phyloP scores from a whole-genome alignment of 140 eudicot species.

The Flaveria floridana region DNA sequence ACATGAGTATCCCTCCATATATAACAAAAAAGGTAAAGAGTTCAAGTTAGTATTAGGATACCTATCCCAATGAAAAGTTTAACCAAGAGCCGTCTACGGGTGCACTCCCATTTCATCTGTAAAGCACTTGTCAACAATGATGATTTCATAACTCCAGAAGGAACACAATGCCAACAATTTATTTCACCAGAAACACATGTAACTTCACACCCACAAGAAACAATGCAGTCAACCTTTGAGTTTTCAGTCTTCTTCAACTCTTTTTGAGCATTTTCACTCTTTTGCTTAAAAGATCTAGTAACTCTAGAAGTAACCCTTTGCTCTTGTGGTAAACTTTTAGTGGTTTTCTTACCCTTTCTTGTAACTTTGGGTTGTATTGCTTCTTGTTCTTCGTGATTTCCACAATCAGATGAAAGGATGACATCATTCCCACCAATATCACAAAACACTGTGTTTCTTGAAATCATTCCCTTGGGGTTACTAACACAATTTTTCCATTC shows the following conservation, averaged over 20 bases:
- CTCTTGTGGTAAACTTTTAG: slow-evolving; percentile 38
- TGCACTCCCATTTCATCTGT: slow-evolving; percentile 76
- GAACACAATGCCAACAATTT: slow-evolving; percentile 75
- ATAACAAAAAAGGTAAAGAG: slow-evolving; percentile 1
- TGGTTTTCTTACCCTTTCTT: slow-evolving; percentile 54
- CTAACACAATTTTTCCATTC: slow-evolving; percentile 57
- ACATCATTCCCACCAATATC: slow-evolving; percentile 24
- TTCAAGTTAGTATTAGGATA: slow-evolving; percentile 35
- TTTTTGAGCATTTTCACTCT: slow-evolving; percentile 26
- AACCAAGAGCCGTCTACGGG: slow-evolving; percentile 56
- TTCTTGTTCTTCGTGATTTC: slow-evolving; percentile 20
- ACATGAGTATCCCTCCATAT: neutral
- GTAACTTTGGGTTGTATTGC: slow-evolving; percentile 39
- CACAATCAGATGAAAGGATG: slow-evolving; percentile 32
- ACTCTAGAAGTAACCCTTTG: slow-evolving; percentile 44
- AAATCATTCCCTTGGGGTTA: slow-evolving; percentile 36
- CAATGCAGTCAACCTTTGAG: slow-evolving; percentile 18
- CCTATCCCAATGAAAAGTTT: slow-evolving; percentile 63
- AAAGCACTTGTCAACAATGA: slow-evolving; percentile 40
- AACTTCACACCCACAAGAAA: slow-evolving; percentile 37
- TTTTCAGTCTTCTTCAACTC: slow-evolving; percentile 30
- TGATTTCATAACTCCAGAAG: slow-evolving; percentile 41
- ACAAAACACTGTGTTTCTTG: slow-evolving; percentile 26
- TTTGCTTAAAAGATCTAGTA: slow-evolving; percentile 60
- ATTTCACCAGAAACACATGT: slow-evolving; percentile 41